Percentiles rank a stretch among this genome's conserved stretches.
Evolutionary conservation across 768 basidiomycete species (phyloP).

Genomic region (Amanita fuliginea): DNA sequence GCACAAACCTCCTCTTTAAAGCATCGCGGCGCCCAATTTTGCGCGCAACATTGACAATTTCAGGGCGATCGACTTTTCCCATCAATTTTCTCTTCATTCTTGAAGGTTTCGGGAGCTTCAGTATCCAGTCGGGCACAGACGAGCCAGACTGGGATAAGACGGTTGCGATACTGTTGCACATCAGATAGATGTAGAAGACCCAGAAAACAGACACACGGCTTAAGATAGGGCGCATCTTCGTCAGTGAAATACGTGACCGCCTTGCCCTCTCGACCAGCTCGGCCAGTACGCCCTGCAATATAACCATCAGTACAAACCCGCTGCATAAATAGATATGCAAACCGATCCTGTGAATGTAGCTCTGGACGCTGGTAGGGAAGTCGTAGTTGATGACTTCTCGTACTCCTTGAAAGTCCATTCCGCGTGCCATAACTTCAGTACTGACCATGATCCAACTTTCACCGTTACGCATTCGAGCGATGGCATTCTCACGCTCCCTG

Average conservation of each 20-base stretch:
- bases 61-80: slow-evolving; percentile 75
- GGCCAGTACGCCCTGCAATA: slow-evolving; percentile 75
- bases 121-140: slow-evolving; percentile 86
- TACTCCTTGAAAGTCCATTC: slow-evolving; percentile 96
- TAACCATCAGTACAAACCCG: slow-evolving; percentile 2
- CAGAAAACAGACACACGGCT: slow-evolving; percentile 47
- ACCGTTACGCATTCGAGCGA: slow-evolving; percentile 77
- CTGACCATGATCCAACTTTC: slow-evolving; percentile 93
- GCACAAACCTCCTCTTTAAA: slow-evolving; percentile 55
- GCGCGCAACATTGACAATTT: slow-evolving; percentile 61
- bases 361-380: slow-evolving; percentile 92
- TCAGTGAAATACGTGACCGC: slow-evolving; percentile 95
- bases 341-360: slow-evolving; percentile 95
- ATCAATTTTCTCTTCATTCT: slow-evolving; percentile 80
- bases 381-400: slow-evolving; percentile 94
- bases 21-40: slow-evolving; percentile 60
- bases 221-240: slow-evolving; percentile 85
- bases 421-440: slow-evolving; percentile 96
- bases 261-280: slow-evolving; percentile 85
- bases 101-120: slow-evolving; percentile 88
- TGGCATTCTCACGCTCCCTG: slow-evolving; percentile 79
- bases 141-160: slow-evolving; percentile 92
- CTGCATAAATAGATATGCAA: background rate
- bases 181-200: background rate
- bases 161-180: slow-evolving; percentile 68